phyloP scores from a whole-genome alignment of 2,329 filamentous ascomycete species.

The Fusarium sterilihyphosum region DNA sequence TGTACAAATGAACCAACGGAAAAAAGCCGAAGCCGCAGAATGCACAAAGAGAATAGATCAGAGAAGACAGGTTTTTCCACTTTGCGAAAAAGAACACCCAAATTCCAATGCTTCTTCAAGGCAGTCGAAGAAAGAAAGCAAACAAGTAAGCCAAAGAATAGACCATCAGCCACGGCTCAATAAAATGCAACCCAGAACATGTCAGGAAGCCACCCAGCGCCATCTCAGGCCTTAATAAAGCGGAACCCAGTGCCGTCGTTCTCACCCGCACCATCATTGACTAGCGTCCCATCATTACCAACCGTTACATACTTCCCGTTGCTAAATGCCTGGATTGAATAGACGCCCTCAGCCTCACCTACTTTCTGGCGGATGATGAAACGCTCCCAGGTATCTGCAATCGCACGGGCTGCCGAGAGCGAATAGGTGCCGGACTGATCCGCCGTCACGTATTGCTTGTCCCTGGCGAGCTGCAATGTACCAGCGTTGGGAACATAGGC shows the following conservation, averaged over 20 bases:
- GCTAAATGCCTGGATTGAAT: not conserved
- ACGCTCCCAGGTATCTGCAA: not conserved
- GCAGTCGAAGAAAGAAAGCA: not conserved
- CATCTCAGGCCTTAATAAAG: not conserved
- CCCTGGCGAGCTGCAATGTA: not conserved
- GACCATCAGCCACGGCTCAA: fast-evolving
- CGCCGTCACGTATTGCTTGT: not conserved
- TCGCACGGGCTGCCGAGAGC: not conserved
- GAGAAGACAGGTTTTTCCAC: too few species aligned
- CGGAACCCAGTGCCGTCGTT: not conserved
- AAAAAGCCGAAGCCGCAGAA: not conserved
- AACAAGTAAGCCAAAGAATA: fast-evolving
- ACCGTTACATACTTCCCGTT: not conserved
- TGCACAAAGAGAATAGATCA: too few species aligned
- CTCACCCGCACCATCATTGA: not conserved
- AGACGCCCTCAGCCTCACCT: not conserved
- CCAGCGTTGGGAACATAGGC: not conserved
- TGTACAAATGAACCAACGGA: too few species aligned
- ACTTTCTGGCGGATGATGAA: not conserved
- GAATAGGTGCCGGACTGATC: not conserved
- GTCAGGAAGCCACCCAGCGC: not conserved
- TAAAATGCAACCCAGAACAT: not conserved
- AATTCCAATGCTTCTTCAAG: too few species aligned
- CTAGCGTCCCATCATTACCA: not conserved
- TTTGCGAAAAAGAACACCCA: not conserved